A percentile compares a stretch with the other conserved stretches of the same genome.
Conservation (phyloP, 768 basidiomycete species). For the Mycena rebaudengoi region DNA sequence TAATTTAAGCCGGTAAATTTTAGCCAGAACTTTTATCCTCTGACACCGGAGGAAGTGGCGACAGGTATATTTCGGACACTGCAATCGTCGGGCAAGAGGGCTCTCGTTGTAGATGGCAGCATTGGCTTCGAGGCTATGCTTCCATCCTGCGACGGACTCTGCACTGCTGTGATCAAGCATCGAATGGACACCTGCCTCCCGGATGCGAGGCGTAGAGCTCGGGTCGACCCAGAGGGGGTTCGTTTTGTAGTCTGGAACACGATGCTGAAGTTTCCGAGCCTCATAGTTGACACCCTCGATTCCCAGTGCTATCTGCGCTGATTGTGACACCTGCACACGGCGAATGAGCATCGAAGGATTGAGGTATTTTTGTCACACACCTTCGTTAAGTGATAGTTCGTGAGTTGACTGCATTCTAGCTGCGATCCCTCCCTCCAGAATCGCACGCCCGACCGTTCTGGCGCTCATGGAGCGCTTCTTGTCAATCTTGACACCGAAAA, state of each 20-base stretch:
- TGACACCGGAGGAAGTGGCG: neutral
- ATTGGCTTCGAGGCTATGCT: neutral
- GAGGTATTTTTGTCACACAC: conserved; percentile 10
- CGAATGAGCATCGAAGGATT: neutral
- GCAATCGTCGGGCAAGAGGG: neutral
- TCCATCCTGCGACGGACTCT: neutral
- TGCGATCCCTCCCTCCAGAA: conserved; percentile 24
- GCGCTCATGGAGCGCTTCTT: conserved; percentile 20
- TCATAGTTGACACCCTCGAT: conserved; percentile 5
- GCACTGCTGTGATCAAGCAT: conserved; percentile 5
- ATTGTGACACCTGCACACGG: neutral
- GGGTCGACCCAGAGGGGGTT: neutral
- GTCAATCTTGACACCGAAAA: conserved; percentile 21
- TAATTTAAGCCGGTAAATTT: too few relatives aligned
- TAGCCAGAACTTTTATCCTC: too few relatives aligned
- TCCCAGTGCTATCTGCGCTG: conserved; percentile 10
- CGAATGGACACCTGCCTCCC: neutral
- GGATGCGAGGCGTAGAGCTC: neutral
- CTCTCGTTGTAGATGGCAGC: neutral
- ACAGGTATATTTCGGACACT: neutral
- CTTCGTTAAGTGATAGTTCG: conserved; percentile 16
- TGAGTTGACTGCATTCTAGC: too few relatives aligned
- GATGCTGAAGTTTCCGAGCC: neutral
- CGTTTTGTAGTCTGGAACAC: neutral
- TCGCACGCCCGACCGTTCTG: conserved; percentile 24